Conservation (phyloP, 768 basidiomycete species). For the Lentinus tigrinus region DNA sequence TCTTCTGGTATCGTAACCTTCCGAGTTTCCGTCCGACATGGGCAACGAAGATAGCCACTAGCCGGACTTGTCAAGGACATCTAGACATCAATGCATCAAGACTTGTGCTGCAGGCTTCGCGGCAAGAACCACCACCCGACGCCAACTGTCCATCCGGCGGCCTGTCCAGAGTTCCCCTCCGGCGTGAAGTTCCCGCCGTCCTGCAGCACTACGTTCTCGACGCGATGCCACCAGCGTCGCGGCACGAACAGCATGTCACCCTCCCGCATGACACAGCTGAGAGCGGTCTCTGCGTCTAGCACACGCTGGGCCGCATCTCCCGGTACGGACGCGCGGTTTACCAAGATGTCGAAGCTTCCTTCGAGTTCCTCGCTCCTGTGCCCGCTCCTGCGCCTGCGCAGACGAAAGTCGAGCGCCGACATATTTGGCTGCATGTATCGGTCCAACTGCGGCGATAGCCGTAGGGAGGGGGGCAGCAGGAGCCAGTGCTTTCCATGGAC, state of each 20-base stretch:
- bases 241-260: conserved; percentile 28
- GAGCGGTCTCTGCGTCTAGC: neutral
- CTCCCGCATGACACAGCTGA: conserved; percentile 21
- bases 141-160: conserved; percentile 23
- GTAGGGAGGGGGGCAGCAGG: conserved; percentile 19
- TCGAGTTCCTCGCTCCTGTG: no score
- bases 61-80: no score
- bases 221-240: conserved; percentile 27
- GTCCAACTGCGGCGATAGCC: conserved; percentile 5
- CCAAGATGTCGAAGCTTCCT: neutral
- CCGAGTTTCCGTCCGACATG: no score
- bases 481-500: conserved; percentile 23
- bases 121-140: conserved; percentile 28
- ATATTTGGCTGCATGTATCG: conserved; percentile 15
- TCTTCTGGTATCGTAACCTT: no score
- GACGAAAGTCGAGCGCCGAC: conserved; percentile 10
- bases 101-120: neutral
- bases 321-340: conserved; percentile 3
- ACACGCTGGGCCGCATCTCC: conserved; percentile 8
- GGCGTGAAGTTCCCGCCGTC: neutral
- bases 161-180: no score
- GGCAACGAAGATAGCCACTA: no score
- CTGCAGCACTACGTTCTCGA: conserved; percentile 22
- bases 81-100: no score
- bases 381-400: neutral